These are phyloP conservation scores for Claviceps pazoutovae DNA, from an alignment of 2,329 filamentous ascomycete species.

Conservation along the genomic window DNA sequence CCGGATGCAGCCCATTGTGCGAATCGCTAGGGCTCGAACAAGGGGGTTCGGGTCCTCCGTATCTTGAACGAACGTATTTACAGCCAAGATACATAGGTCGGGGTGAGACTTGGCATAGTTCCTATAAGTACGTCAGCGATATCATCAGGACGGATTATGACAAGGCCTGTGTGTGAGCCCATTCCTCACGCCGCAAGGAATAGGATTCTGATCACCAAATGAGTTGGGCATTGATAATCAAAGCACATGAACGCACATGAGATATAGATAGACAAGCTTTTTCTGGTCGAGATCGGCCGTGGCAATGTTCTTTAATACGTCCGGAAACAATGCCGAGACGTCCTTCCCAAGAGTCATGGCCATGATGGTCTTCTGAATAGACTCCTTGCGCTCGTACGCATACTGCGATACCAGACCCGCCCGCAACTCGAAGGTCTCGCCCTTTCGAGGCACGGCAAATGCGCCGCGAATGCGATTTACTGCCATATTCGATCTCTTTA, in stretches of 20 bases:
- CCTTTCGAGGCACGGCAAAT: slow-evolving; percentile 85
- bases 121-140: slow-evolving; percentile 33
- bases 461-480: slow-evolving; percentile 93
- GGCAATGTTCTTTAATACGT: slow-evolving; percentile 97
- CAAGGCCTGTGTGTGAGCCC: background rate
- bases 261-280: slow-evolving; percentile 95
- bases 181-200: background rate
- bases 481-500: slow-evolving; percentile 49
- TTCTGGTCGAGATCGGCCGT: slow-evolving; percentile 93
- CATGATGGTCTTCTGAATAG: slow-evolving; percentile 99
- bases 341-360: slow-evolving; percentile 99
- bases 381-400: slow-evolving; percentile 97
- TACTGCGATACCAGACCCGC: slow-evolving; percentile 95
- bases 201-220: background rate
- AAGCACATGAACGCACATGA: slow-evolving; percentile 49
- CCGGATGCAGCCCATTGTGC: slow-evolving; percentile 96
- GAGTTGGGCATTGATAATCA: background rate
- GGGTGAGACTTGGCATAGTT: slow-evolving; percentile 99
- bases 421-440: slow-evolving; percentile 94
- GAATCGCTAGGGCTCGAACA: slow-evolving; percentile 84
- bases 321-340: slow-evolving; percentile 90
- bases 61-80: slow-evolving; percentile 98
- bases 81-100: slow-evolving; percentile 93
- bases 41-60: slow-evolving; percentile 96
- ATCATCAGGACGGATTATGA: background rate